Evolutionary conservation across 1,284 basidiomycete genomes (phyloP), one percentile per base, ranked within the genome.

Genomic region (Mycosarcoma maydis): DNA sequence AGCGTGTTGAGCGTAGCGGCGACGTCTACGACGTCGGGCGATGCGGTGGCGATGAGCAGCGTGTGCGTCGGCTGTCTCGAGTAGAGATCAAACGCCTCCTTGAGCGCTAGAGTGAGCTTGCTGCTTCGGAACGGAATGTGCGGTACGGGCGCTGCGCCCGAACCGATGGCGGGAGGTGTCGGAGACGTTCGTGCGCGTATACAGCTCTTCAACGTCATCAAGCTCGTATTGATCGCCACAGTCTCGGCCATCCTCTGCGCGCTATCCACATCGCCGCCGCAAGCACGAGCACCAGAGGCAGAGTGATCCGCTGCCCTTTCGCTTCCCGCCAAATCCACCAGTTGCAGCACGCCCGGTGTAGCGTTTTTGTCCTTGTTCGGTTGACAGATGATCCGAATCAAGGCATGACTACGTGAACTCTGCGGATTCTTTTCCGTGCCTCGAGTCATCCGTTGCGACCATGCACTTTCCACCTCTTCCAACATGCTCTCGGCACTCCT

Each of bases 1-100:
- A 66, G 26, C 4, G 62, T 66, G 41, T 66, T 66, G 16, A 66
- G 34, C 13, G 56, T 59, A 0, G 62, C 56, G 1, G 62, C 26
- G 0, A 55, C n/a, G 19, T 66, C 62, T 13, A 30, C 22, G 1
- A 13, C 6, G 6, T 53, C 51, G 1, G 52, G 45, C 2, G 43
- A 48, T 16, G 51, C 53, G 6, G 65, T 61, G 32, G 65, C 65
- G 50, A 68, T 68, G 33, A 68, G 58, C 2, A 67, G 17, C 3
- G 57, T 67, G 14, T 59, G 55, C 2, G 52, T 55, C 1, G 64
- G 62, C 27, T 66, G 62, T 2, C 56, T 37, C 1, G 56, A 46
- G 43, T 55, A 59, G 9, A 66, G 32, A 26, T 66, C 62, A 32
- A 68, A 68, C 0, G 65, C 54, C 36, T 68, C 64, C 19, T 68